These are phyloP conservation scores for Crotalaria pallida DNA, from an alignment of 306 rosid genomes.

Conservation along the genomic window DNA sequence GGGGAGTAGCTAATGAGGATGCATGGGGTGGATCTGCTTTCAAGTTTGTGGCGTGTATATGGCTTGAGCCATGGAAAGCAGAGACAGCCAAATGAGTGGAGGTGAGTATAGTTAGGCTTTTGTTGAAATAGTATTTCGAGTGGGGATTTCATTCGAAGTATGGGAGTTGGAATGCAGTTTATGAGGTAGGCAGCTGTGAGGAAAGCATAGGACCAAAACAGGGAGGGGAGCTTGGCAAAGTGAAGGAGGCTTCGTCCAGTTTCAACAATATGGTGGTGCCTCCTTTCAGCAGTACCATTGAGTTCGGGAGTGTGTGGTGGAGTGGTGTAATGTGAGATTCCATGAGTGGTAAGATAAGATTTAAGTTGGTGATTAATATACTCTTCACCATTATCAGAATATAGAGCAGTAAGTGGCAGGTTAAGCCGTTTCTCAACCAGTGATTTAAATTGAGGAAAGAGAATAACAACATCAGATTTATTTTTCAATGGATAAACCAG, in stretches of 20 bases:
- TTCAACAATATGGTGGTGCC: background rate
- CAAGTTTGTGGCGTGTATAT: background rate
- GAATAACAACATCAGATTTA: no score
- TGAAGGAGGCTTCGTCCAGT: background rate
- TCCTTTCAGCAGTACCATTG: no score
- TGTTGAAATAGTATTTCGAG: background rate
- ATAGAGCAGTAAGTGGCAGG: background rate
- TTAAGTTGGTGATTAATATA: no score
- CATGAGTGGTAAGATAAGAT: no score
- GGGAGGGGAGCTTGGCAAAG: background rate
- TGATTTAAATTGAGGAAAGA: background rate
- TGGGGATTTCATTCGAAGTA: background rate
- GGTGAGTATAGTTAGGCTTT: no score
- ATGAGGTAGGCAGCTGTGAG: background rate
- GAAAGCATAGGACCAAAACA: background rate
- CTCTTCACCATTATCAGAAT: no score
- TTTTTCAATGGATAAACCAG: no score
- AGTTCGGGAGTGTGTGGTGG: no score
- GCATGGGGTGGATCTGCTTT: background rate
- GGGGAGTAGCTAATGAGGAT: background rate
- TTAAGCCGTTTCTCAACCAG: background rate
- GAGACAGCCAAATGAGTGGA: no score
- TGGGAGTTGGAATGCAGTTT: background rate
- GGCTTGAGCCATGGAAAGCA: no score
- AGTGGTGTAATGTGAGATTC: background rate